Evolutionary conservation across 225 moss, liverwort and hornwort species (phyloP), one percentile per base, ranked within the genome.

Genomic region (Sphagnum contortum): DNA sequence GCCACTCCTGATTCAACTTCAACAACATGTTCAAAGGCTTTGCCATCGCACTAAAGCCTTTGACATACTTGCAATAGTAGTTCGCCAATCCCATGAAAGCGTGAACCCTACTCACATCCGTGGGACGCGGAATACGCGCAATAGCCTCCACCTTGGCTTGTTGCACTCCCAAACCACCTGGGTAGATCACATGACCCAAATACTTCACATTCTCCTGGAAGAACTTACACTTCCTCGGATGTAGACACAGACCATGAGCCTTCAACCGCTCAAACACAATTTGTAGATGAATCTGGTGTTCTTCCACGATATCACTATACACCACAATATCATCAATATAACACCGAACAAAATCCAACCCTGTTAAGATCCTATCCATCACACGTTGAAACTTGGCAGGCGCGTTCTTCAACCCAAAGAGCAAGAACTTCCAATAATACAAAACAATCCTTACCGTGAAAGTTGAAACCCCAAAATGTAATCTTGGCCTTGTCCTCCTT

Each of bases 251-350:
- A 3, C 62, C 8, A 63, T 63, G 48, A 9, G 4, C 62, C 13
- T 48, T 3, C 5, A 49, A 11, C 48, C 4, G 44, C 49, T 48
- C 62, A 47, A 63, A 12, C 5, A 5, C 48, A 4, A 3, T 6
- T 6, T 55, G 5, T 3, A 66, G 8, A 59, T 59, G 57, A 12
- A 6, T 10, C 3, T 14, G 2, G 53, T 68, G 57, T 3, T 57
- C 67, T 12, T 57, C 10, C 4, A 68, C 5, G 6, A 0, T 45
- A 2, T 12, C 5, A 46, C 3, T 68, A 49, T 45, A 68, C 0
- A 62, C 44, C 44, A 70, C 14, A 5, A 62, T 63, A 49, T 70
- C 51, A 45, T 70, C 52, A 44, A 70, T 70, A 5, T 62, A 70
- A 54, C 68, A 70, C 45, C 48, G 48, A 0, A 12, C 48, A 70